These are phyloP conservation scores for Rhododendron molle DNA, from an alignment of 148 eudicot genomes.

Conservation along the genomic window DNA sequence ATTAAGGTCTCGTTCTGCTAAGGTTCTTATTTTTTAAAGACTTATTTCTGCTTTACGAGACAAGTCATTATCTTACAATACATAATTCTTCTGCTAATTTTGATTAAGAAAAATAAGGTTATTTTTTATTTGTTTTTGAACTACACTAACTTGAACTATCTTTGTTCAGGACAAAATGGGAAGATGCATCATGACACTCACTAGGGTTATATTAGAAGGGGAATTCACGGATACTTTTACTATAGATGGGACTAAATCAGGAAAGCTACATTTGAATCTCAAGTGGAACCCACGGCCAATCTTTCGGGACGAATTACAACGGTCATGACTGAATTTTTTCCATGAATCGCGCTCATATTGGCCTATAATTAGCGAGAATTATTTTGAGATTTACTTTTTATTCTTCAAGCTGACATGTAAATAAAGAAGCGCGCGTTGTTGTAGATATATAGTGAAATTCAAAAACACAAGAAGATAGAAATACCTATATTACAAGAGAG, in stretches of 20 bases:
- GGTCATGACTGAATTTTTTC: neutral
- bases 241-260: conserved; percentile 51
- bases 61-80: too few species aligned
- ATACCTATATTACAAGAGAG: neutral
- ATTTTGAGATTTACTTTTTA: neutral
- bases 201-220: conserved; percentile 62
- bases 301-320: conserved; percentile 28
- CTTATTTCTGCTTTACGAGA: too few species aligned
- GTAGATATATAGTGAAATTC: neutral
- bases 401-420: neutral
- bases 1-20: too few species aligned
- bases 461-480: neutral
- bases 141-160: neutral
- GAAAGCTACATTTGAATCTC: conserved; percentile 42
- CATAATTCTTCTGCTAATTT: neutral
- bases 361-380: neutral
- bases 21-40: too few species aligned
- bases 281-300: conserved; percentile 74
- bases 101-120: neutral
- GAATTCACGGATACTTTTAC: conserved; percentile 50
- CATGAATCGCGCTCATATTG: neutral
- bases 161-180: conserved; percentile 67
- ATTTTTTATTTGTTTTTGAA: neutral
- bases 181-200: conserved; percentile 66
- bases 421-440: neutral